Percentiles rank a stretch among this genome's conserved stretches.
phyloP scores from a whole-genome alignment of 192 early-diverging fungal species.

The Podochytrium sp. region DNA sequence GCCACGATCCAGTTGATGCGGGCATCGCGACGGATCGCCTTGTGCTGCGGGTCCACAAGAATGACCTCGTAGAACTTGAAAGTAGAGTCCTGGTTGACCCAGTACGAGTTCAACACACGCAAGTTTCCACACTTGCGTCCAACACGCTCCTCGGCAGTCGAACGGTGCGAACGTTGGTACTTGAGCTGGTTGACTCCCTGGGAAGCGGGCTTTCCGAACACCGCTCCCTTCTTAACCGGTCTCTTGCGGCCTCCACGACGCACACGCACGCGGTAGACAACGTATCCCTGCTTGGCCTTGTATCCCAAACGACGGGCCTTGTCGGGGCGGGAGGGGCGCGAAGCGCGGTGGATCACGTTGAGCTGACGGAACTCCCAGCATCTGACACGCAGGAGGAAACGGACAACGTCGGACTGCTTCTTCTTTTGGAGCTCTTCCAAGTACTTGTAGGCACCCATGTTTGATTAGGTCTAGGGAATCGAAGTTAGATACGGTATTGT shows the following conservation, averaged over 20 bases:
- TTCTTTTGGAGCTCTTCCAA: slow-evolving; percentile 93
- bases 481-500: no score
- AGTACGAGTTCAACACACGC: slow-evolving; percentile 99
- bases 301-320: slow-evolving; percentile 99
- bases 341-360: slow-evolving; percentile 98
- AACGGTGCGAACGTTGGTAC: slow-evolving; percentile 93
- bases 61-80: slow-evolving; percentile 99
- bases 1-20: slow-evolving; percentile 99
- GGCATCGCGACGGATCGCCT: slow-evolving; percentile 97
- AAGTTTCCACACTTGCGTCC: slow-evolving; percentile 96
- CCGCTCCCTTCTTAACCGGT: slow-evolving; percentile 95
- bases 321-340: slow-evolving; percentile 96
- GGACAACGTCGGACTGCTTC: slow-evolving; percentile 99
- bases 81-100: slow-evolving; percentile 98
- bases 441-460: slow-evolving; percentile 44
- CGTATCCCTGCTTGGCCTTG: slow-evolving; percentile 99
- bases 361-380: slow-evolving; percentile 85
- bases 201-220: slow-evolving; percentile 97
- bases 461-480: neutral
- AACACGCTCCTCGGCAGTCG: slow-evolving; percentile 97
- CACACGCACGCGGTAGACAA: slow-evolving; percentile 98
- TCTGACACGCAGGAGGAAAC: slow-evolving; percentile 88
- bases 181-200: slow-evolving; percentile 99
- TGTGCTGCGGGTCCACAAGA: slow-evolving; percentile 96
- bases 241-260: slow-evolving; percentile 99